These are phyloP conservation scores for Rhizopogon salebrosus DNA, from an alignment of 768 basidiomycete species.

Conservation along the genomic window DNA sequence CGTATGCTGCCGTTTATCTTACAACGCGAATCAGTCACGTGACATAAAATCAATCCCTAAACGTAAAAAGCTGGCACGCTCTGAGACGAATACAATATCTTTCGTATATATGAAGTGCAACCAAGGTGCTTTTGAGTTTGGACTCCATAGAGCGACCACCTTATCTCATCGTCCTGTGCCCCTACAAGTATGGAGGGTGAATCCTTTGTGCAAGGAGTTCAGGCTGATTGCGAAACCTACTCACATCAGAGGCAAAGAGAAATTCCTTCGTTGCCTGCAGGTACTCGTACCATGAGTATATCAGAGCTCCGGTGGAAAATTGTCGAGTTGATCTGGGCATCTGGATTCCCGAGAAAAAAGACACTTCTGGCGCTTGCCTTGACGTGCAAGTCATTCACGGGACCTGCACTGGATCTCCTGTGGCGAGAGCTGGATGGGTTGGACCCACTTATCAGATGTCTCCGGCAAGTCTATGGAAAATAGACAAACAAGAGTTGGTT, in stretches of 20 bases:
- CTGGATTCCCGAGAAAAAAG: neutral
- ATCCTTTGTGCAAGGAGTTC: neutral
- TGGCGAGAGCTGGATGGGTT: slow-evolving; percentile 2
- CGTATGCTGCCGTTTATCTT: too few relatives aligned
- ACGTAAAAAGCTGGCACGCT: too few relatives aligned
- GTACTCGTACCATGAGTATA: neutral
- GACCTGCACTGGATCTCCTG: slow-evolving; percentile 1
- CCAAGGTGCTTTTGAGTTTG: too few relatives aligned
- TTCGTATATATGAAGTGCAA: too few relatives aligned
- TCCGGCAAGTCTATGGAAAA: neutral
- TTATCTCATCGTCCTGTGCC: too few relatives aligned
- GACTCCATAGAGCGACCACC: too few relatives aligned
- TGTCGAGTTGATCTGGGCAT: neutral
- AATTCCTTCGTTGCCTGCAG: neutral
- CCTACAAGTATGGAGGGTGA: neutral
- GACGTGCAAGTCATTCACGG: slow-evolving; percentile 6
- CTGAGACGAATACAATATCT: too few relatives aligned
- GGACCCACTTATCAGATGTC: slow-evolving; percentile 3
- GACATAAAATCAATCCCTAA: too few relatives aligned
- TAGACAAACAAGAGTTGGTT: neutral
- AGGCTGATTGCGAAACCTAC: neutral
- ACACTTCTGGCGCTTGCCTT: slow-evolving; percentile 1
- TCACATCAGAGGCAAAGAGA: neutral
- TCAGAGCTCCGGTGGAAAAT: neutral
- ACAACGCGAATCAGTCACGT: too few relatives aligned